Evolutionary conservation across 2,329 filamentous ascomycete genomes (phyloP), one percentile per base, ranked within the genome.

Genomic region (Penicillium sp.): DNA sequence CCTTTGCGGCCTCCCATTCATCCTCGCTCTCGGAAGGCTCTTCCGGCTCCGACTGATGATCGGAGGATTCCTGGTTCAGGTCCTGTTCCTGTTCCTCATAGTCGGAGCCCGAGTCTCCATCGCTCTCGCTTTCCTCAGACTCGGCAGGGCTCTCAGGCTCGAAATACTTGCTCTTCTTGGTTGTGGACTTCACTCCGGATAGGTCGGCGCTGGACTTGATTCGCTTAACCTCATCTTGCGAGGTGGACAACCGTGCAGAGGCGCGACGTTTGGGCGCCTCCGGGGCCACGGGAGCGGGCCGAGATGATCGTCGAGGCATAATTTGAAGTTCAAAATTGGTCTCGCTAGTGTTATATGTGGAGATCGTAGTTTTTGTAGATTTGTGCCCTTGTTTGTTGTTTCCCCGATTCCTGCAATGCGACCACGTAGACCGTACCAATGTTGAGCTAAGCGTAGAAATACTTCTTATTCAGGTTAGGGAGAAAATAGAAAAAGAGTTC

Each of bases 51-150:
- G 44, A 47, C 15, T 55, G 50, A 3, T 58, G 35, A 43, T 40
- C 41, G 18, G 50, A 43, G 12, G 48, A 42, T 13, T 9, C 41
- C 15, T 20, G 33, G 18, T 37, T 18, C 7, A 20, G 9, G 20
- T 57, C 49, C 18, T 46, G 49, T 12, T 43, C 52, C 7, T 48
- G 32, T 39, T 52, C 57, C 31, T 59, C 58, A 42, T 61, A 58
- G 27, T 41, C 62, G 27, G 78, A 58, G 82, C 80, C 51, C 84
- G 52, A 51, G 75, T 91, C 88, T 72, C 91, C 88, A 72, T 89
- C 87, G 62, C 86, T 86, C 66, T 89, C 87, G 58, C 83, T 89
- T 32, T 65, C 66, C 10, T 65, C 61, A 7, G 64, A 54, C 20
- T 63, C 63, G 18, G 67, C 66, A 4, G 67, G 64, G 23, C 67